A percentile compares a stretch with the other conserved stretches of the same genome.
Evolutionary conservation across 73 alveolate genomes (phyloP).

Genomic region (Paramecium sexaurelia): DNA sequence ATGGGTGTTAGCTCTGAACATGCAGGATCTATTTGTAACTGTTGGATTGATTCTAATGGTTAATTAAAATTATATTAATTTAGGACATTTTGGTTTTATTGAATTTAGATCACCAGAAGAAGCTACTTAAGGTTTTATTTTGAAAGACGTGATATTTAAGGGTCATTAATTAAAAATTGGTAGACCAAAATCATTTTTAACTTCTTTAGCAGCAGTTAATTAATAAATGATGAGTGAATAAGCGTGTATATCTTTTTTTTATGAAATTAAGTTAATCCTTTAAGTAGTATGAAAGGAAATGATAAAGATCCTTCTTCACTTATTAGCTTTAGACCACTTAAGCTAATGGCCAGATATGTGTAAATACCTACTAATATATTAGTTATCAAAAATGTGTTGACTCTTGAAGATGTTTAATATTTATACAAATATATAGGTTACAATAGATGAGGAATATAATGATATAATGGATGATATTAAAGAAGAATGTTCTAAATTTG

Average conservation of each 20-base stretch:
- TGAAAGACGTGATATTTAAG: slow-evolving; percentile 84
- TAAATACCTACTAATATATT: slow-evolving; percentile 67
- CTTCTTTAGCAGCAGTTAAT: slow-evolving; percentile 34
- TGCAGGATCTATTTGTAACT: slow-evolving; percentile 86
- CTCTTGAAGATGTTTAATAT: slow-evolving; percentile 48
- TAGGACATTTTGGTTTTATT: slow-evolving; percentile 86
- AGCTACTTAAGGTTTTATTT: slow-evolving; percentile 91
- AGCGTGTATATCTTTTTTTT: background rate
- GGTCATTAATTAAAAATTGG: slow-evolving; percentile 90
- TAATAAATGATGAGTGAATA: slow-evolving; percentile 35
- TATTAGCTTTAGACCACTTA: background rate
- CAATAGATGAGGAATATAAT: slow-evolving; percentile 68
- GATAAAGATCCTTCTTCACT: background rate
- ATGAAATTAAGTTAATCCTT: background rate
- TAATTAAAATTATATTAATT: background rate
- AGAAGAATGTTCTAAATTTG: slow-evolving; percentile 80
- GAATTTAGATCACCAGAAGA: slow-evolving; percentile 96
- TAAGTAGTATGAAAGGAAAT: slow-evolving; percentile 30
- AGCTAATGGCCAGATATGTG: slow-evolving; percentile 54
- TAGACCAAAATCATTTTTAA: slow-evolving; percentile 84
- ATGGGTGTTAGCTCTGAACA: slow-evolving; percentile 67
- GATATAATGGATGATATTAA: slow-evolving; percentile 72
- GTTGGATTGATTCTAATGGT: slow-evolving; percentile 84
- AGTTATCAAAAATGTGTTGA: slow-evolving; percentile 54
- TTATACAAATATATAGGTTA: slow-evolving; percentile 30